A percentile compares a stretch with the other conserved stretches of the same genome.
Evolutionary conservation across 495 filamentous ascomycete species (phyloP).

Genomic region (Baudoinia panamericana): DNA sequence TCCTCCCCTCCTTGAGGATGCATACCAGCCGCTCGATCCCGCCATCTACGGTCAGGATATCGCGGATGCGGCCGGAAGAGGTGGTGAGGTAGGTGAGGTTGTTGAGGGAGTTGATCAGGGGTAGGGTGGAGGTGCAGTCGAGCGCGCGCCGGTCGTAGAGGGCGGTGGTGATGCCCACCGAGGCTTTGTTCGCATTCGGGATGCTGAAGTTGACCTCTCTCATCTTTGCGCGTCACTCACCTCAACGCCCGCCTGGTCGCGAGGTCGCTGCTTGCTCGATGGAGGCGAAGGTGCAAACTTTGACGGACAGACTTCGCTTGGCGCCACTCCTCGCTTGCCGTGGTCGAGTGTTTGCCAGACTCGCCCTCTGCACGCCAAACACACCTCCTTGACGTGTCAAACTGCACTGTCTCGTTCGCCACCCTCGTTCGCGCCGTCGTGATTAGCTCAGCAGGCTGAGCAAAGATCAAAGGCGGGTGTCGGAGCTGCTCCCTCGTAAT

Average conservation of each 20-base stretch:
- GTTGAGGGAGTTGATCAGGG: conserved; percentile 94
- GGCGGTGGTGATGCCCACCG: conserved; percentile 96
- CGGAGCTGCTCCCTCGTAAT: no score
- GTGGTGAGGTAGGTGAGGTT: conserved; percentile 97
- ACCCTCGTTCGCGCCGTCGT: no score
- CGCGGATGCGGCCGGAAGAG: conserved; percentile 92
- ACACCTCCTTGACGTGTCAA: no score
- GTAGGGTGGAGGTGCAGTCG: conserved; percentile 94
- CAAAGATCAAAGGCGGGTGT: no score
- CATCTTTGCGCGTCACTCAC: conserved; percentile 40
- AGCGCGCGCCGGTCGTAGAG: conserved; percentile 94
- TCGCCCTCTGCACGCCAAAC: no score
- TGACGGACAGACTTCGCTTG: not conserved
- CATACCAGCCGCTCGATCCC: conserved; percentile 90
- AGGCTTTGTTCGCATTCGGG: conserved; percentile 98
- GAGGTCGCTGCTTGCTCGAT: not conserved
- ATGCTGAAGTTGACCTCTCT: conserved; percentile 99
- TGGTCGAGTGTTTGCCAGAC: no score
- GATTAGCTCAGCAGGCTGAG: no score
- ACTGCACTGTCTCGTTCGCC: no score
- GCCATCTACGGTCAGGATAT: conserved; percentile 96
- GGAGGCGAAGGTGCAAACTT: not conserved
- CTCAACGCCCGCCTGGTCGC: not conserved
- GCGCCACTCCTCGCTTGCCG: not conserved
- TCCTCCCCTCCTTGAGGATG: conserved; percentile 92